Base-by-base conservation (phyloP, 352 stramenopile species). In the Pythium biforme region DNA sequence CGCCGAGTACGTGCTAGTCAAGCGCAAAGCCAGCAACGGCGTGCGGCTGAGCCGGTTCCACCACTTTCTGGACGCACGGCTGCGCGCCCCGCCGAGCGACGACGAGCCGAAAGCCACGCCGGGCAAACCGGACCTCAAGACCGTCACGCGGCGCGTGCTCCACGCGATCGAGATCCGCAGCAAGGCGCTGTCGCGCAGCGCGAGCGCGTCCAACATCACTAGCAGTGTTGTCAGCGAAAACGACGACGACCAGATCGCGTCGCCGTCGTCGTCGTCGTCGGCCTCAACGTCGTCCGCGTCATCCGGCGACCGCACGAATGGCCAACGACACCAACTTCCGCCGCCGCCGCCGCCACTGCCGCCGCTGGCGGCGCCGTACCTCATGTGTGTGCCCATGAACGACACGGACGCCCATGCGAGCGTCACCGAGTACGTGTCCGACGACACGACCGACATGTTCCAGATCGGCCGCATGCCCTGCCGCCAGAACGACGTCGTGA, bases 401-500 rank as follows among this genome's bases (percentile, higher is more conserved):
- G 78, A 87, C 72, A 69, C 68, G 17, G 80, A 91, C 52, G 56
- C 69, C 14, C 70, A 79, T 51, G 80, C 70, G 10, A 84, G 73
- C 46, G 64, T 91, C 29, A 89, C 77, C 12, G 84, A 93, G 69
- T 93, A 87, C 59, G 62, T 72, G 39, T 49, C 62, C 5, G 79
- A 90, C 33, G 14, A 59, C 9, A 63, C 46, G 26, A 63, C 64
- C 20, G 84, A 93, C 51, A 85, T 93, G 81, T 93, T 90, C 62
- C 84, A 93, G 70, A 89, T 93, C 51, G 84, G 84, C 19, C 81
- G 84, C 29, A 86, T 90, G 79, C 84, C 84, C 15, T 90, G 81
- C 49, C 62, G 55, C 0, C 76, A 88, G 54, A 93, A 93, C 62
- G 81, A 91, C 61, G 86, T 93, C 29, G 79, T 90, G 33, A 86